Base-by-base conservation (phyloP, 768 basidiomycete species). In the Porphyrellus cyaneotinctus region DNA sequence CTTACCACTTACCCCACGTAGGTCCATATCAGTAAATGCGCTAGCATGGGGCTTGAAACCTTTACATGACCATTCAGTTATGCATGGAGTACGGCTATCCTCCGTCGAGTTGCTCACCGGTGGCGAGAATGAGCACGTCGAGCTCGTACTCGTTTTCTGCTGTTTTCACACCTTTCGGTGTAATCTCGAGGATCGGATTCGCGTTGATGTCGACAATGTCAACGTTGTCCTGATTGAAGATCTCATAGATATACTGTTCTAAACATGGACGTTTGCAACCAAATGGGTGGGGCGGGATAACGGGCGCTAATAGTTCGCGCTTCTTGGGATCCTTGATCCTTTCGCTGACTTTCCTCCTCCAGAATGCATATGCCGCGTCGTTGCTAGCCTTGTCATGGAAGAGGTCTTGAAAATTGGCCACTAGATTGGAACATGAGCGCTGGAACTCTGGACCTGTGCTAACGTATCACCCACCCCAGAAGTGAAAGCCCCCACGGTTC, bases 171-270 rank as follows among this genome's bases (percentile, higher is more conserved):
- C 47, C 61, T 12, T 39, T 35, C 0, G 24, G 23, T 0, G 50
- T 58, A 12, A 61, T 43, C 23, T 61, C 56, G 2, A 52, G 14
- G 30, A 61, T 52, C 1, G 47, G 56, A 9, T 18, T 49, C 18
- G 31, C 42, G 3, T 52, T 60, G 5, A 60, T 11, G n/a, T 59
- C 58, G 4, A 51, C 24, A 8, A 59, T 7, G 14, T 60, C 59
- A 11, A 60, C 42, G 3, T 47, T 47, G 46, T 36, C 46, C n/a
- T 47, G 46, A 26, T 47, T 36, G 24, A 35, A 36, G 14, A 26
- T n/a, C 17, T 47, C 35, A 3, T 46, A 46, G 44, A 35, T 23
- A 2, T 23, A 23, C 14, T 33, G 32, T n/a, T 46, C 32, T 6
- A 23, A n/a, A 12, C 33, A 26, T 13, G 33, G 17, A 13, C 23